These are phyloP conservation scores for Austroboletus eburneus DNA, from an alignment of 768 basidiomycete genomes.

Conservation along the genomic window DNA sequence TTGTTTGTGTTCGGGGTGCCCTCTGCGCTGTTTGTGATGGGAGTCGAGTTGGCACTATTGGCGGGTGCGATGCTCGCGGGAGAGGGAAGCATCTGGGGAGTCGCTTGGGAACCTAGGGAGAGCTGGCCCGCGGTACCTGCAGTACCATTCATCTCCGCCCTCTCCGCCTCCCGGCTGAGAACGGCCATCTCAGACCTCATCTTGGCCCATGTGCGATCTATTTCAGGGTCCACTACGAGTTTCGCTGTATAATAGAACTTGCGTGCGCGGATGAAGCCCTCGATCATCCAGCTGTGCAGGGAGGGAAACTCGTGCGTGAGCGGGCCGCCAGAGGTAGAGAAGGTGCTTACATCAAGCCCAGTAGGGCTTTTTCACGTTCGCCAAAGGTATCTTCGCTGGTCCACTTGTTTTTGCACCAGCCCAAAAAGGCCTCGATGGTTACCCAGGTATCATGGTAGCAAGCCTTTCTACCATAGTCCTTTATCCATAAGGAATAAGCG, in stretches of 20 bases:
- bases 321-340: conserved; percentile 13
- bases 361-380: conserved; percentile 54
- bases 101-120: conserved; percentile 33
- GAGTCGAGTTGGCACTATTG: conserved; percentile 75
- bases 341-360: conserved; percentile 73
- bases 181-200: conserved; percentile 31
- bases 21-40: conserved; percentile 52
- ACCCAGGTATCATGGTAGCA: conserved; percentile 64
- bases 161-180: conserved; percentile 33
- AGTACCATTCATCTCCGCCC: conserved; percentile 31
- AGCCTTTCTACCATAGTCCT: conserved; percentile 52
- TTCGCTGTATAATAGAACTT: conserved; percentile 41
- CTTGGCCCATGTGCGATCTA: conserved; percentile 33
- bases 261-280: conserved; percentile 64
- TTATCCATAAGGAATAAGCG: conserved; percentile 79
- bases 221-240: conserved; percentile 30
- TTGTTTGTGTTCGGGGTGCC: conserved; percentile 47
- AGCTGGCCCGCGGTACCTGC: conserved; percentile 25
- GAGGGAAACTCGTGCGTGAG: conserved; percentile 24
- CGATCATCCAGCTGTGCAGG: conserved; percentile 65
- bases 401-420: conserved; percentile 74
- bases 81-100: conserved; percentile 77
- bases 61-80: conserved; percentile 65
- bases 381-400: conserved; percentile 37
- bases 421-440: conserved; percentile 65